These are phyloP conservation scores for Geum urbanum DNA, from an alignment of 306 rosid genomes.

Conservation along the genomic window DNA sequence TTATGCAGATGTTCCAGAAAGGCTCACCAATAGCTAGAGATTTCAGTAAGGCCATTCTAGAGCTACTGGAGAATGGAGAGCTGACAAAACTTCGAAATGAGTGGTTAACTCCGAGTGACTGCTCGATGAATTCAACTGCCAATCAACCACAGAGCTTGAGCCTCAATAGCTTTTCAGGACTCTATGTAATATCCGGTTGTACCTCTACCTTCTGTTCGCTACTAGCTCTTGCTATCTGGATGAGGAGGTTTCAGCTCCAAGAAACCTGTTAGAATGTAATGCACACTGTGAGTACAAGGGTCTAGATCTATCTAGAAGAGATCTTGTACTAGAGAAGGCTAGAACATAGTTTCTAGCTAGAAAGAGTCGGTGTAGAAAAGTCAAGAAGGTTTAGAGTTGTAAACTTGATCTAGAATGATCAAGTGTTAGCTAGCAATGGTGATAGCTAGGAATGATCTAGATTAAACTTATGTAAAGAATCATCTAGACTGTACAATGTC, in stretches of 20 bases:
- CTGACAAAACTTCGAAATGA: constrained; percentile 28
- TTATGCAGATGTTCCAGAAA: constrained; percentile 55
- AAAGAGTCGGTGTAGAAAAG: too few species aligned
- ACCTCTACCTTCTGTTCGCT: constrained; percentile 53
- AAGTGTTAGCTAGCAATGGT: too few species aligned
- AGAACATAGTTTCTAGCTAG: too few species aligned
- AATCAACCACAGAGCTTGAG: constrained; percentile 33
- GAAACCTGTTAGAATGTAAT: not conserved
- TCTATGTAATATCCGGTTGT: constrained; percentile 44
- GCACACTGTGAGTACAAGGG: too few species aligned
- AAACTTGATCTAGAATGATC: too few species aligned
- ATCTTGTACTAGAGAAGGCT: too few species aligned
- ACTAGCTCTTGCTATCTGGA: constrained; percentile 16
- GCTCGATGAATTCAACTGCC: constrained; percentile 25
- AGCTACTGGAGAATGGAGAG: constrained; percentile 39
- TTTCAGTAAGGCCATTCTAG: constrained; percentile 48
- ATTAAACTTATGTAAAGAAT: too few species aligned
- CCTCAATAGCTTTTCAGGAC: constrained; percentile 47
- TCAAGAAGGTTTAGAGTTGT: too few species aligned
- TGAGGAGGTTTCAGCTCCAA: not conserved
- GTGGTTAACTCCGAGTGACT: constrained; percentile 35
- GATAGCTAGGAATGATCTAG: too few species aligned
- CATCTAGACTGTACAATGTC: too few species aligned
- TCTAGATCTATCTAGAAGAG: too few species aligned
- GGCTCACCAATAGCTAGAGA: constrained; percentile 70